Base-by-base conservation (phyloP, 2,329 filamentous ascomycete species). In the Aspergillus sojae region DNA sequence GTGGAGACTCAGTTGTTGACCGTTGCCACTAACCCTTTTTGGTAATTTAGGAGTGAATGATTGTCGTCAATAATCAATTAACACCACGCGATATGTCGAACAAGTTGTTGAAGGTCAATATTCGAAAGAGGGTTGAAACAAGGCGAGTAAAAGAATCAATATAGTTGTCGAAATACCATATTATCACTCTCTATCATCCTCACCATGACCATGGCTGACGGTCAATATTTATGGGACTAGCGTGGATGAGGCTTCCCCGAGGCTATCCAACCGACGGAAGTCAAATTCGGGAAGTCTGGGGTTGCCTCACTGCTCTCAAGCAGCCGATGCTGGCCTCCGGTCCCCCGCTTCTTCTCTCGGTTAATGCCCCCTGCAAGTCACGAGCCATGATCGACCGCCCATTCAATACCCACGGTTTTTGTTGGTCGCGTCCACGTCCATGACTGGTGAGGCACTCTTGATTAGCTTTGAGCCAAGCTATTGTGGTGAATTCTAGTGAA, bases 231-330 rank as follows among this genome's bases (percentile, higher is more conserved):
- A 68, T 66, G 62, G 57, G 41, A 12, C 34, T 26, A 7, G 53
- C 10, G 28, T 4, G 45, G 21, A 21, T 56, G n/a, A 39, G 39
- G 14, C 32, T 60, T 65, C 67, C 69, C 70, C 70, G 70, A 72
- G 70, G 70, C 69, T 67, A 72, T 62, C 21, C 19, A 57, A 43
- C n/a, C 16, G 32, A 64, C 70, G 69, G 70, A 67, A 62, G 56
- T 60, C 53, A 57, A 66, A 58, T 60, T 68, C 70, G 70, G 70
- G 69, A 72, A 26, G 62, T 69, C 68, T 68, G 65, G 63, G 58
- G 64, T 61, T 57, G 30, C 19, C 28, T 30, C 39, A n/a, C 6
- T 21, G 32, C n/a, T 28, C 50, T 41, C 19, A 52, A 41, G 43
- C 62, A 69, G 68, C 68, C 69, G 69, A 71, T 61, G 53, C 32